phyloP scores from a whole-genome alignment of 495 filamentous ascomycete genomes.

The Neurospora pannonica region DNA sequence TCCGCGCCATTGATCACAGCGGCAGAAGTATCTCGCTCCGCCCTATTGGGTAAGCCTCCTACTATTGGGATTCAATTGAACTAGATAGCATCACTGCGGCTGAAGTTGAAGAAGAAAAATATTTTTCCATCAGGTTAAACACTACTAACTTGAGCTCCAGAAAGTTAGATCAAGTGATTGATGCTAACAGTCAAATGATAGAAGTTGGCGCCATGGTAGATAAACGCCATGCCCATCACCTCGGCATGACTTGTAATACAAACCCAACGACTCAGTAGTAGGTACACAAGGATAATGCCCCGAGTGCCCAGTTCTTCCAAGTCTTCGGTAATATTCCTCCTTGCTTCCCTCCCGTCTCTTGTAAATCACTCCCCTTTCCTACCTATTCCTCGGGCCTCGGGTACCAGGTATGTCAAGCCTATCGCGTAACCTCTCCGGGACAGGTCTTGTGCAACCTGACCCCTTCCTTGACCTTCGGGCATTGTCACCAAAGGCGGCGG shows the following conservation, averaged over 20 bases:
- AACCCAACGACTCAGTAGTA: neutral
- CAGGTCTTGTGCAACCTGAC: neutral
- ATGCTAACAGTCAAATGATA: neutral
- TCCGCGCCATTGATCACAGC: neutral
- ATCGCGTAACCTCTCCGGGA: neutral
- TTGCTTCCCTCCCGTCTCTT: neutral
- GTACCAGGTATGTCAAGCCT: neutral
- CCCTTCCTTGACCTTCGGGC: neutral
- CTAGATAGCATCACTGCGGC: neutral
- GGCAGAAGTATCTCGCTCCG: neutral
- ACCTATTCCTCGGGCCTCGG: neutral
- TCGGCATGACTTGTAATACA: neutral
- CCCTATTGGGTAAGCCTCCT: neutral
- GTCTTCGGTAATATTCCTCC: neutral
- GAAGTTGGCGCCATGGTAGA: neutral
- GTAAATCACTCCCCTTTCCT: neutral
- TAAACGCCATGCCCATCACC: neutral
- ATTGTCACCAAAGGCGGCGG: neutral
- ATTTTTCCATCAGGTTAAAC: neutral
- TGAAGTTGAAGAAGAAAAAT: neutral
- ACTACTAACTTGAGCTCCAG: neutral
- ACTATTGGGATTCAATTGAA: neutral
- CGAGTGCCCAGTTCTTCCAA: neutral
- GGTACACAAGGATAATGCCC: neutral
- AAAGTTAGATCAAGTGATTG: neutral